Conservation (phyloP, 2,329 filamentous ascomycete genomes). For the Knufia fluminis region DNA sequence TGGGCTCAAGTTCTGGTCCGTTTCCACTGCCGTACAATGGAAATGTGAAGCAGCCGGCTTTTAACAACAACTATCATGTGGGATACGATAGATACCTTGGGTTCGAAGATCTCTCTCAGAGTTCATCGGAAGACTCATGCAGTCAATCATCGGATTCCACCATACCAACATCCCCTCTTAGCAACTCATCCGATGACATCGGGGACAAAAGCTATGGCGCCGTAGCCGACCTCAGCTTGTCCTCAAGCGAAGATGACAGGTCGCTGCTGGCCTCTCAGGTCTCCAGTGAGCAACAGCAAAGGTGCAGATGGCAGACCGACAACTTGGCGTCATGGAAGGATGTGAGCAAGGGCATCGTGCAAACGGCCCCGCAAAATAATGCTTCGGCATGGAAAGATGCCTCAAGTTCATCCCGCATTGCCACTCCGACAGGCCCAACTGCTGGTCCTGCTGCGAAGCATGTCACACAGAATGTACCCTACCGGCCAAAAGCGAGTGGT, state of each 20-base stretch:
- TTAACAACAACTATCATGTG: background rate
- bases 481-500: background rate
- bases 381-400: background rate
- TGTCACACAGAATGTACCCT: background rate
- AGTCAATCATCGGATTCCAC: background rate
- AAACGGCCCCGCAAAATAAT: background rate
- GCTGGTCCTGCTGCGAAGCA: background rate
- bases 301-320: background rate
- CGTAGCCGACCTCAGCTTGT: background rate
- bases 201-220: background rate
- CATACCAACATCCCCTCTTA: constrained; percentile 1
- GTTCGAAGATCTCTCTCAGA: constrained; percentile 3
- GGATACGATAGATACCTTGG: constrained; percentile 3
- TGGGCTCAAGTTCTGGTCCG: background rate
- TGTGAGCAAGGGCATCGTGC: background rate
- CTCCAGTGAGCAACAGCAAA: background rate
- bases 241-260: background rate
- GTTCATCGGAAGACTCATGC: constrained; percentile 1
- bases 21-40: background rate
- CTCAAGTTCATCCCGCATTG: background rate
- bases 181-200: background rate
- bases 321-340: background rate
- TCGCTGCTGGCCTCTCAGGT: background rate
- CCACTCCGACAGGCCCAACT: background rate
- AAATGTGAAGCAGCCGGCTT: background rate